Conservation (phyloP, 2,329 filamentous ascomycete species). For the Myriosclerotinia duriaeana region DNA sequence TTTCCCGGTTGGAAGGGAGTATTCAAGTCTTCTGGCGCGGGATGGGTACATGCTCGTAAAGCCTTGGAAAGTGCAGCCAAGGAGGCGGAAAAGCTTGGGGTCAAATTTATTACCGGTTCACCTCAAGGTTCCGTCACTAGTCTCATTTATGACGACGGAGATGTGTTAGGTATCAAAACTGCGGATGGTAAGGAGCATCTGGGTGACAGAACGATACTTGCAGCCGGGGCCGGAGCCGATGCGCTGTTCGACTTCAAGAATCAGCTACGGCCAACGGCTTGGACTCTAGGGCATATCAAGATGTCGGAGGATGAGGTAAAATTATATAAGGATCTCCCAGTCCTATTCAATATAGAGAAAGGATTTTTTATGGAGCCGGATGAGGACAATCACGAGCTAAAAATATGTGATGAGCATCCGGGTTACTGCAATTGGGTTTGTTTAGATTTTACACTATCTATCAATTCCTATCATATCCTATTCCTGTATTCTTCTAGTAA, state of each 20-base stretch:
- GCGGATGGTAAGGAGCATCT: conserved; percentile 45
- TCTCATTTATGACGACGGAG: conserved; percentile 43
- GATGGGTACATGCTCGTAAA: conserved; percentile 55
- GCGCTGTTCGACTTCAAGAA: conserved; percentile 50
- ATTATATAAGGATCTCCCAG: conserved; percentile 49
- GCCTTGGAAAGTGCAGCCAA: conserved; percentile 48
- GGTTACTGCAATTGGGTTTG: conserved; percentile 53
- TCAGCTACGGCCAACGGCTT: conserved; percentile 54
- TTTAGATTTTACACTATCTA: background rate
- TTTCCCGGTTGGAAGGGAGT: conserved; percentile 54
- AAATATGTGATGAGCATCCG: conserved; percentile 57
- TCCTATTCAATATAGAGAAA: conserved; percentile 50
- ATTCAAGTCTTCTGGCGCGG: conserved; percentile 47
- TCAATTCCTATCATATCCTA: too few relatives aligned
- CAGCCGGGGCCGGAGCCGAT: conserved; percentile 50
- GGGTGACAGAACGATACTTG: conserved; percentile 49
- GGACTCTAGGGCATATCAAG: conserved; percentile 53
- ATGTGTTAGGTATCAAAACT: conserved; percentile 47
- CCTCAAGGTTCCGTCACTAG: conserved; percentile 43
- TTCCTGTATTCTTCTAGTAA: background rate
- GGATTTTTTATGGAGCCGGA: conserved; percentile 53
- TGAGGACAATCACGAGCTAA: conserved; percentile 47
- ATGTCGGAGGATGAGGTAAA: conserved; percentile 48
- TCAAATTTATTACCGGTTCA: conserved; percentile 47
- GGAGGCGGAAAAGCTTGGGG: conserved; percentile 49